Evolutionary conservation across 2,329 filamentous ascomycete species (phyloP), one percentile per base, ranked within the genome.

Genomic region (Zymoseptoria ardabiliae): DNA sequence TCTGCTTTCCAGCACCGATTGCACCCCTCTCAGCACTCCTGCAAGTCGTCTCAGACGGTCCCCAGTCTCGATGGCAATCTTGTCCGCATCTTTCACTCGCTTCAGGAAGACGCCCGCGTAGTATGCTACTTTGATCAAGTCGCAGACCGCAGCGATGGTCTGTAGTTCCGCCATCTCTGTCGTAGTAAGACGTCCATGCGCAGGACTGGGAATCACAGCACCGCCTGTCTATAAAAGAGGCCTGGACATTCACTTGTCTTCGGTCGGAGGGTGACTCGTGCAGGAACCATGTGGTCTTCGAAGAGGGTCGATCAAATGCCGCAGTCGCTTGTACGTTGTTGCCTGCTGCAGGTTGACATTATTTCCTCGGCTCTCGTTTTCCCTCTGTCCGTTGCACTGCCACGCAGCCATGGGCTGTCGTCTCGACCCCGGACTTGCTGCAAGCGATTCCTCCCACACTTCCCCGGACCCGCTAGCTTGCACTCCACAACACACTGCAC

Each of bases 21-120:
- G 54, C 17, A 65, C 59, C 23, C 61, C 58, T 25, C 62, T 55
- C 7, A 66, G 54, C 9, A 68, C 65, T 13, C 58, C 49, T 4
- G 54, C 52, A 20, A 66, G 57, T n/a, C 63, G 54, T 30, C 62
- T 50, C 7, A 65, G 45, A 25, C 61, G 54, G 17, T 65, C 63
- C n/a, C 55, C 45, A 0, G 60, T 51, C 22, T 64, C 64, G 10
- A 45, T n/a, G 5, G 64, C 65, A n/a, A 63, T 63, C 45, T 60
- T 63, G 54, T 63, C 61, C n/a, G 65, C 65, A 58, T 67, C 60
- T 30, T 59, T 61, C 19, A 63, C 61, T 22, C 61, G 61, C 58
- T 63, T 64, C 10, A 67, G 53, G 50, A 67, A 66, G n/a, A 57
- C 22, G 22, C 58, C 56, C 17, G 57, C 58, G 48, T 59, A 53